Base-by-base conservation (phyloP, 2,329 filamentous ascomycete species). In the Colletotrichum cordylinicola region DNA sequence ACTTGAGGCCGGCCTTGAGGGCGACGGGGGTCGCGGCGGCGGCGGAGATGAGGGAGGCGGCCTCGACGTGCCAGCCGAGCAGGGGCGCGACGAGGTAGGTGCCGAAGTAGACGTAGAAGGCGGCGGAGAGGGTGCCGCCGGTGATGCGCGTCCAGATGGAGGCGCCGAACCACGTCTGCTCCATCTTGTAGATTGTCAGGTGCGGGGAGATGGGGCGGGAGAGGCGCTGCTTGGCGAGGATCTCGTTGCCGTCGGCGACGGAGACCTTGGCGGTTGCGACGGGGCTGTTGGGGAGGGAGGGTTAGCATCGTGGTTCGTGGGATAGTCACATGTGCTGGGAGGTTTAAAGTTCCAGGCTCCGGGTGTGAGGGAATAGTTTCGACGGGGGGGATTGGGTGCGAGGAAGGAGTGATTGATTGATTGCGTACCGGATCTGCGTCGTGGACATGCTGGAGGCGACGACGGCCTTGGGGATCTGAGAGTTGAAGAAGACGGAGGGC, bases 141-240 rank as follows among this genome's bases (percentile, higher is more conserved):
- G 95, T 96, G 87, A 98, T 92, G 82, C 96, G 95, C 88, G 96
- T 94, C 86, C 95, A 90, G 79, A 90, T 89, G 74, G 89, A 92
- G 80, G 92, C 93, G 80, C 90, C 90, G 85, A 95, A 93, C 93
- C 93, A 98, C 80, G 95, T 97, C 87, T 98, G 94, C 85, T 95
- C 92, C 76, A 94, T 91, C 85, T 92, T 91, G 92, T 98, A 98
- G 91, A 98, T 96, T 82, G 87, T 84, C 78, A 98, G 91, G 84
- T 98, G 96, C 71, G 96, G 96, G 61, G 95, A 91, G 81, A 98
- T 90, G 83, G 96, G 96, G 68, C 96, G 96, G 82, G 90, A 86
- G 72, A 93, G 90, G 81, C 96, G 96, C 89, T 98, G 96, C 82
- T 92, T 88, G 81, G 91, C 93, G 83, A 98, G 95, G 86, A 98